These are phyloP conservation scores for Fusarium cyanostomum DNA, from an alignment of 2,329 filamentous ascomycete species.

Conservation along the genomic window DNA sequence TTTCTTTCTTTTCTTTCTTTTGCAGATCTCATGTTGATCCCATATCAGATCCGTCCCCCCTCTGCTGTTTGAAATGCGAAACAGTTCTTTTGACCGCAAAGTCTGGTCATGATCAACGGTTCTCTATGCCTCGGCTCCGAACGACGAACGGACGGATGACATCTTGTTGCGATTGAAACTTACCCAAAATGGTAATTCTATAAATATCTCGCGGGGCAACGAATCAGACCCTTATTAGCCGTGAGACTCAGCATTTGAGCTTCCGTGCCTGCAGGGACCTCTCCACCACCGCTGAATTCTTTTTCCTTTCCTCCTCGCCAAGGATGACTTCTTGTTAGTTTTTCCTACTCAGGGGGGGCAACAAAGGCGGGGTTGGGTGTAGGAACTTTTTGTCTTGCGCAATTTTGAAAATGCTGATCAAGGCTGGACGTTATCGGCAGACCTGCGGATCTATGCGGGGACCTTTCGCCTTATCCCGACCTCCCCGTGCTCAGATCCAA, in stretches of 20 bases:
- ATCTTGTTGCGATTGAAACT: neutral
- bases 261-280: neutral
- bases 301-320: neutral
- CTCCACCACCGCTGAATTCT: neutral
- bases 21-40: neutral
- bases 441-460: constrained; percentile 35
- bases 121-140: constrained; percentile 1
- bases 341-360: neutral
- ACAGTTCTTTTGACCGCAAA: constrained; percentile 3
- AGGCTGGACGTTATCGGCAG: constrained; percentile 22
- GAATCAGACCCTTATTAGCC: constrained; percentile 16
- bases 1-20: neutral
- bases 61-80: neutral
- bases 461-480: constrained; percentile 19
- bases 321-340: neutral
- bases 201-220: constrained; percentile 32
- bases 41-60: neutral
- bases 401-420: constrained; percentile 34
- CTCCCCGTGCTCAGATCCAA: constrained; percentile 23
- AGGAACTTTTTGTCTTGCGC: constrained; percentile 31
- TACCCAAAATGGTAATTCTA: constrained; percentile 29
- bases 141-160: neutral
- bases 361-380: constrained; percentile 8
- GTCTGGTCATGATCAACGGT: constrained; percentile 8
- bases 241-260: constrained; percentile 6